phyloP scores from a whole-genome alignment of 176 grass and related monocot species.

The Canna indica region DNA sequence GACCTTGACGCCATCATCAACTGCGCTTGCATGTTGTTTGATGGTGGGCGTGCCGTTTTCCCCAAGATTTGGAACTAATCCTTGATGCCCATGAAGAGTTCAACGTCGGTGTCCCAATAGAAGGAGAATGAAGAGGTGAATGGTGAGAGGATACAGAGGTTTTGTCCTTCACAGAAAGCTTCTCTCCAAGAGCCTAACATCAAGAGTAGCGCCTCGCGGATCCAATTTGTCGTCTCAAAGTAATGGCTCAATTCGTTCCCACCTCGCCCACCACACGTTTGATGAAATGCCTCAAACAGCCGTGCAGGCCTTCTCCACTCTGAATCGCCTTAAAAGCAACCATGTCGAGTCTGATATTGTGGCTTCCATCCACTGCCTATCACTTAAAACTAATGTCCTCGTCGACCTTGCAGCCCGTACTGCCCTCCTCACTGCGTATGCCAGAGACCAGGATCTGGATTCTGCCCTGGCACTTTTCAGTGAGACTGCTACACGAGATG shows the following conservation, averaged over 20 bases:
- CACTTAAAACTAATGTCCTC: constrained; percentile 38
- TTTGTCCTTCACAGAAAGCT: background rate
- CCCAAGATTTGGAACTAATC: too few species aligned
- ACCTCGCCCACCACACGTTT: constrained; percentile 11
- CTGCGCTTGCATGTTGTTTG: too few species aligned
- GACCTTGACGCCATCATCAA: too few species aligned
- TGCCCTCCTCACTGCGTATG: constrained; percentile 49
- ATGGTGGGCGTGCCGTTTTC: too few species aligned
- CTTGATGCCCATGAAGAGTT: too few species aligned
- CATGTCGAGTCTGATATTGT: constrained; percentile 7
- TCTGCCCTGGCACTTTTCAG: constrained; percentile 35
- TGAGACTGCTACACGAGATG: constrained; percentile 33
- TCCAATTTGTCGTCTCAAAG: background rate
- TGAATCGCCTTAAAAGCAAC: constrained; percentile 8
- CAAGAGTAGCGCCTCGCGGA: background rate
- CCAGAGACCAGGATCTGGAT: constrained; percentile 20
- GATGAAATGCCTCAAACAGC: constrained; percentile 32
- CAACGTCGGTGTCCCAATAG: too few species aligned
- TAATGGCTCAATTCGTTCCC: background rate
- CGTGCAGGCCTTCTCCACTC: constrained; percentile 25
- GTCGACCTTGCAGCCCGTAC: constrained; percentile 52
- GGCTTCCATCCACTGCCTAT: constrained; percentile 42
- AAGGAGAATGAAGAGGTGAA: too few species aligned
- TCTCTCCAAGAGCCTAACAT: background rate
- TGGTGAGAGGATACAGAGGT: constrained; percentile 13